These are phyloP conservation scores for Alternaria sp. DNA, from an alignment of 2,329 filamentous ascomycete species.

Conservation along the genomic window DNA sequence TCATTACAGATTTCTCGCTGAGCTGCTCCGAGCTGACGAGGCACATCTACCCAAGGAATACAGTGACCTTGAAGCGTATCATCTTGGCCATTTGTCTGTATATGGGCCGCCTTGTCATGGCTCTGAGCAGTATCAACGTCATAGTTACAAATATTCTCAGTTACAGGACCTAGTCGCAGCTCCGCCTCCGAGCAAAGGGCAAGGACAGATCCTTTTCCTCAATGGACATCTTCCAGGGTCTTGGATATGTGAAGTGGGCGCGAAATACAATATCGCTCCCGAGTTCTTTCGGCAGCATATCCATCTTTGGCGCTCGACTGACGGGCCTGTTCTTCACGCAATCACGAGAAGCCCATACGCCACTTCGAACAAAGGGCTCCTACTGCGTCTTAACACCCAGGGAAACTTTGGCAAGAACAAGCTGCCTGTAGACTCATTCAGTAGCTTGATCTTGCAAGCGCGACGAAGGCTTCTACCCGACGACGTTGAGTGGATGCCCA, in stretches of 20 bases:
- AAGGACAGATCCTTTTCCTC: constrained; percentile 12
- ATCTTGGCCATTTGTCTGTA: background rate
- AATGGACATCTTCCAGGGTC: constrained; percentile 12
- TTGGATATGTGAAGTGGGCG: constrained; percentile 8
- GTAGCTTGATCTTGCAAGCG: background rate
- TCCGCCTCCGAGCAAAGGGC: background rate
- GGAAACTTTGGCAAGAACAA: background rate
- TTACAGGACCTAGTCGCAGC: background rate
- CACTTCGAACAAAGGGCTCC: background rate
- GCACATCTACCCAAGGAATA: background rate
- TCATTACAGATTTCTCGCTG: constrained; percentile 9
- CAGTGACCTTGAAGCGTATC: constrained; percentile 5
- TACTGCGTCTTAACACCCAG: constrained; percentile 9
- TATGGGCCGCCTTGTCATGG: background rate
- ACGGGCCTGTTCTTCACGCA: constrained; percentile 8
- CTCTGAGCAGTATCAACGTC: background rate
- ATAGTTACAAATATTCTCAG: background rate
- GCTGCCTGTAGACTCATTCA: background rate
- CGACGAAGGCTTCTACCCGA: background rate
- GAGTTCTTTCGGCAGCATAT: constrained; percentile 14
- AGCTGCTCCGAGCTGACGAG: constrained; percentile 1
- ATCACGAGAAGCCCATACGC: background rate
- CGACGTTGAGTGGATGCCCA: background rate
- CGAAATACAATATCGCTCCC: constrained; percentile 3
- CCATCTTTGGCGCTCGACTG: constrained; percentile 9